Percentiles rank a stretch among this genome's conserved stretches.
phyloP scores from a whole-genome alignment of 805 yeast species.

The Wickerhamiella sorbophila region DNA sequence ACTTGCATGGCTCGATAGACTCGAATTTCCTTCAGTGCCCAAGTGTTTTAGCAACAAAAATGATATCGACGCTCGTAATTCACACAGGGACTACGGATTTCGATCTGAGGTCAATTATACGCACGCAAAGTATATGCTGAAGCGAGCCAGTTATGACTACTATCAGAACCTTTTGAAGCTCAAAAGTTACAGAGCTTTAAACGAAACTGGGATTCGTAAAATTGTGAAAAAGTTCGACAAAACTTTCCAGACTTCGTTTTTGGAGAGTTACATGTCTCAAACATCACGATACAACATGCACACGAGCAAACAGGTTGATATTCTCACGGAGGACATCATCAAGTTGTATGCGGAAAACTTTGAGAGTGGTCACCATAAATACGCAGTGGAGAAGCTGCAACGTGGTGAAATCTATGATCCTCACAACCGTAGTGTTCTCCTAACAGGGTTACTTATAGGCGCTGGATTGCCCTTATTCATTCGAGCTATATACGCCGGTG shows the following conservation, averaged over 20 bases:
- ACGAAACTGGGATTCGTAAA: slow-evolving; percentile 80
- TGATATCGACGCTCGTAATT: background rate
- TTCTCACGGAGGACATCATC: slow-evolving; percentile 47
- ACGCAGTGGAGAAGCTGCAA: slow-evolving; percentile 55
- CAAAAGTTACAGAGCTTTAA: slow-evolving; percentile 56
- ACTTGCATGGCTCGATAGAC: slow-evolving; percentile 3
- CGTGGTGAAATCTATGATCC: slow-evolving; percentile 25
- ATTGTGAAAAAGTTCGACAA: slow-evolving; percentile 86
- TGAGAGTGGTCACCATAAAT: slow-evolving; percentile 58
- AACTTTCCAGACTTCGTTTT: slow-evolving; percentile 32
- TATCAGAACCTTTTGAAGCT: slow-evolving; percentile 60
- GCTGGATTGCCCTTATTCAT: slow-evolving; percentile 52
- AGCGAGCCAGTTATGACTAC: slow-evolving; percentile 53
- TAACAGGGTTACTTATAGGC: slow-evolving; percentile 59
- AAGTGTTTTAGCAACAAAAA: slow-evolving; percentile 3
- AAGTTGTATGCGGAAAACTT: slow-evolving; percentile 50
- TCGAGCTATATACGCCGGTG: slow-evolving; percentile 41
- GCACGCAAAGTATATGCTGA: slow-evolving; percentile 52
- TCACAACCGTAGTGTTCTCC: slow-evolving; percentile 33
- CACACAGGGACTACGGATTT: slow-evolving; percentile 34
- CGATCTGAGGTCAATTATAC: slow-evolving; percentile 35
- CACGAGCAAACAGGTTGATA: slow-evolving; percentile 53
- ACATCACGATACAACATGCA: slow-evolving; percentile 46
- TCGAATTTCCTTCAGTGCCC: slow-evolving; percentile 14
- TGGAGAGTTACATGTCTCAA: slow-evolving; percentile 39